A percentile compares a stretch with the other conserved stretches of the same genome.
Conservation (phyloP, 371 early-diverging fungal genomes). For the Apophysomyces elegans region DNA sequence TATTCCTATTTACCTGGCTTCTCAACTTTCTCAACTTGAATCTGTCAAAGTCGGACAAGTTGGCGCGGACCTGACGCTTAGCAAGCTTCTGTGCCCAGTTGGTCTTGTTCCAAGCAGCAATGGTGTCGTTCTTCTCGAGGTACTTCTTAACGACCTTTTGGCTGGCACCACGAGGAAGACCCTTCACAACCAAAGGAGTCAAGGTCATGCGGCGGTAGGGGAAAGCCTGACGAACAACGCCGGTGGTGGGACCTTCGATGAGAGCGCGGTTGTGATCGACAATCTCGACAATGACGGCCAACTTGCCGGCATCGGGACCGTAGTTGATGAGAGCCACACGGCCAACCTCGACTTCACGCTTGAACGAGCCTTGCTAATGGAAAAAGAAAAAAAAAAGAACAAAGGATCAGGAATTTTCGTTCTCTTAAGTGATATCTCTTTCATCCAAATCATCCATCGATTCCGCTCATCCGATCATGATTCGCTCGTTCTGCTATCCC, state of each 20-base stretch:
- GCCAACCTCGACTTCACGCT: conserved; percentile 96
- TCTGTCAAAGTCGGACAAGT: conserved; percentile 94
- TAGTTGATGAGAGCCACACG: conserved; percentile 96
- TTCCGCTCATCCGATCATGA: conserved; percentile 15
- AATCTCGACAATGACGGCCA: conserved; percentile 98
- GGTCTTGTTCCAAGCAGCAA: conserved; percentile 84
- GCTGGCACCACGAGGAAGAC: conserved; percentile 89
- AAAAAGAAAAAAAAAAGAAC: neutral
- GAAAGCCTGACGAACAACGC: conserved; percentile 87
- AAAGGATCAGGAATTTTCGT: neutral
- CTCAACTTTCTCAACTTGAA: conserved; percentile 92
- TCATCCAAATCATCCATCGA: neutral
- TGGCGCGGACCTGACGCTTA: conserved; percentile 76
- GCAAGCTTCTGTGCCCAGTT: conserved; percentile 95
- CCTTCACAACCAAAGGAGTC: conserved; percentile 85
- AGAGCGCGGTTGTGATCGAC: conserved; percentile 98
- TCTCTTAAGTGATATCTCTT: neutral
- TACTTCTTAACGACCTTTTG: conserved; percentile 78
- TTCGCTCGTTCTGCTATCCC: conserved; percentile 11
- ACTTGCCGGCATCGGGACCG: conserved; percentile 94
- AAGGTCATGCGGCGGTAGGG: conserved; percentile 88
- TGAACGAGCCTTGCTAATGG: conserved; percentile 68
- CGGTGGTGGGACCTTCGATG: conserved; percentile 97
- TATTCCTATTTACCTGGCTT: conserved; percentile 66
- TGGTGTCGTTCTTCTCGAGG: conserved; percentile 84